Percentiles rank a stretch among this genome's conserved stretches.
Conservation (phyloP, 495 filamentous ascomycete species). For the Filosporella fistucella region DNA sequence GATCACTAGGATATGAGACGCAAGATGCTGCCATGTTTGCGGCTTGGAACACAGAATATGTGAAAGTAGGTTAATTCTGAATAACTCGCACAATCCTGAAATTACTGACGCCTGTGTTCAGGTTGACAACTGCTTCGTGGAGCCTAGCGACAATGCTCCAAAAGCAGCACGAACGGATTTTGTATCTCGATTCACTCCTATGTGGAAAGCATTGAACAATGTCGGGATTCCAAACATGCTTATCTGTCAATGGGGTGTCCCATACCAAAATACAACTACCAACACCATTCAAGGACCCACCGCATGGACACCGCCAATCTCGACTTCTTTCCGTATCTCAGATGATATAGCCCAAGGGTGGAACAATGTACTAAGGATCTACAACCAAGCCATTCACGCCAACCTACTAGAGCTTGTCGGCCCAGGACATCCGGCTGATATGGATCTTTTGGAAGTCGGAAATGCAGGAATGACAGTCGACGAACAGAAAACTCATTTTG, state of each 20-base stretch:
- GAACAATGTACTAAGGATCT: background rate
- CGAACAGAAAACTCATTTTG: slow-evolving; percentile 44
- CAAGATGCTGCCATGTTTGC: background rate
- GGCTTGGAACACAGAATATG: background rate
- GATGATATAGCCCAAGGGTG: background rate
- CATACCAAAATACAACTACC: no score
- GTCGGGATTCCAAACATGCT: background rate
- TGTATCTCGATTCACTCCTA: background rate
- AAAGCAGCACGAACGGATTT: background rate
- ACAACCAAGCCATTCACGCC: background rate
- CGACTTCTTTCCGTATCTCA: background rate
- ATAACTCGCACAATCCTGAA: background rate
- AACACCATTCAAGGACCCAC: background rate
- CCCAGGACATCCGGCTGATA: background rate
- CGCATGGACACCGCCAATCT: background rate
- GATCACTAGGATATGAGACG: background rate
- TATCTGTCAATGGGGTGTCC: background rate
- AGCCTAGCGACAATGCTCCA: background rate
- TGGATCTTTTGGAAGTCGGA: slow-evolving; percentile 33
- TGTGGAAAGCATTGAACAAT: background rate
- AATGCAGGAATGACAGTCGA: slow-evolving; percentile 27
- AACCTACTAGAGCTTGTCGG: background rate
- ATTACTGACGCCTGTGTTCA: background rate
- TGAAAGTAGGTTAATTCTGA: background rate
- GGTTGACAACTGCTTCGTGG: background rate